Conservation (phyloP, 179 eudicot species). For the Beta macrorhiza region DNA sequence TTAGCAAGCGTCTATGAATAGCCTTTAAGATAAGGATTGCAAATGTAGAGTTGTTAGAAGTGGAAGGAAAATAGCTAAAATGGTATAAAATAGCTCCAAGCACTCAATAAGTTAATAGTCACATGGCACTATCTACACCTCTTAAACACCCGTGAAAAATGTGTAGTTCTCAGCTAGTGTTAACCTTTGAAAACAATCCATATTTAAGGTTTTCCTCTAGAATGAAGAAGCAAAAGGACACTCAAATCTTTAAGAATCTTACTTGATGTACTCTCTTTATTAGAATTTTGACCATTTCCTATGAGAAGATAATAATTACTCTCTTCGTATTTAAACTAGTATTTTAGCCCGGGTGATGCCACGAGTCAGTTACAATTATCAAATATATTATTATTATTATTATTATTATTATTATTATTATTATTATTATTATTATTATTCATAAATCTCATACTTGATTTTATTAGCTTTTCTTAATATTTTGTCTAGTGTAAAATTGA, state of each 20-base stretch:
- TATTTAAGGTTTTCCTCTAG: neutral
- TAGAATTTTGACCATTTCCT: neutral
- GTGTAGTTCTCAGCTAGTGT: neutral
- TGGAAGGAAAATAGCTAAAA: neutral
- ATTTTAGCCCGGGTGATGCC: no score
- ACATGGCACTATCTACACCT: neutral
- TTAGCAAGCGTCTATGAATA: neutral
- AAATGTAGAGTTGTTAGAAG: neutral
- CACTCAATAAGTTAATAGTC: neutral
- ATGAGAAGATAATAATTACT: neutral
- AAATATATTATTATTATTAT: no score
- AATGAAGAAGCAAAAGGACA: constrained; percentile 3
- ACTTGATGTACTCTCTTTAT: neutral
- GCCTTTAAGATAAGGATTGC: neutral
- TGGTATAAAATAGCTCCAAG: neutral
- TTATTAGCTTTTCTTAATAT: no score
- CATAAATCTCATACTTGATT: no score
- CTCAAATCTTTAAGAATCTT: neutral
- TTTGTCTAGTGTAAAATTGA: no score
- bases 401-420: no score
- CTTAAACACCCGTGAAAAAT: neutral
- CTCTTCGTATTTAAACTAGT: no score
- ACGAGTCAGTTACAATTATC: no score
- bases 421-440: no score
- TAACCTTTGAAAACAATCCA: constrained; percentile 1